Conservation (phyloP, 768 basidiomycete genomes). For the Paxillus involutus region DNA sequence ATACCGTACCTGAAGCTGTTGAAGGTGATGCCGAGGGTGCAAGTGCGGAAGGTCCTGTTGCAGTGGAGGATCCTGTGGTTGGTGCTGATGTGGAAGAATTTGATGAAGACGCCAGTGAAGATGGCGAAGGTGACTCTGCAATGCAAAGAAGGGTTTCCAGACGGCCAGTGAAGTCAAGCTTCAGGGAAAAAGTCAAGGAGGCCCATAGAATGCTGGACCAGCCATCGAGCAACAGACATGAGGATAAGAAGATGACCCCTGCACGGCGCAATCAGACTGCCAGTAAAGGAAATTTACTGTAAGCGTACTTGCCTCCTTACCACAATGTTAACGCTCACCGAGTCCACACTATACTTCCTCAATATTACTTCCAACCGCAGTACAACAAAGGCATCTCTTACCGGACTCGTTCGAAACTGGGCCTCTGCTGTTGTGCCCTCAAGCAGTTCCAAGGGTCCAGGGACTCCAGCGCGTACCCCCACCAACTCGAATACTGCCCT, state of each 20-base stretch:
- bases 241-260: background rate
- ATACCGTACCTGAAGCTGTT: background rate
- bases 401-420: background rate
- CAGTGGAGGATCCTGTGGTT: background rate
- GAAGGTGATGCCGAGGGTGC: background rate
- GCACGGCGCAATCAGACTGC: background rate
- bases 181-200: background rate
- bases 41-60: background rate
- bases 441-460: no score
- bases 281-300: background rate
- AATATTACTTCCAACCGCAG: background rate
- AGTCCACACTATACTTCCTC: conserved; percentile 1
- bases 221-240: background rate
- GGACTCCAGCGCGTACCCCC: background rate
- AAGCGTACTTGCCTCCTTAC: background rate
- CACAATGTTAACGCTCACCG: conserved; percentile 1
- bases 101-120: background rate
- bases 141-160: background rate
- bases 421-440: background rate
- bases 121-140: background rate
- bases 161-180: background rate
- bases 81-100: background rate
- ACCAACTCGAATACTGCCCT: background rate
- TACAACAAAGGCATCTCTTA: background rate
- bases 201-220: background rate